A percentile compares a stretch with the other conserved stretches of the same genome.
Conservation (phyloP, 2,329 filamentous ascomycete genomes). For the Hawksworthiomyces lignivorus region DNA sequence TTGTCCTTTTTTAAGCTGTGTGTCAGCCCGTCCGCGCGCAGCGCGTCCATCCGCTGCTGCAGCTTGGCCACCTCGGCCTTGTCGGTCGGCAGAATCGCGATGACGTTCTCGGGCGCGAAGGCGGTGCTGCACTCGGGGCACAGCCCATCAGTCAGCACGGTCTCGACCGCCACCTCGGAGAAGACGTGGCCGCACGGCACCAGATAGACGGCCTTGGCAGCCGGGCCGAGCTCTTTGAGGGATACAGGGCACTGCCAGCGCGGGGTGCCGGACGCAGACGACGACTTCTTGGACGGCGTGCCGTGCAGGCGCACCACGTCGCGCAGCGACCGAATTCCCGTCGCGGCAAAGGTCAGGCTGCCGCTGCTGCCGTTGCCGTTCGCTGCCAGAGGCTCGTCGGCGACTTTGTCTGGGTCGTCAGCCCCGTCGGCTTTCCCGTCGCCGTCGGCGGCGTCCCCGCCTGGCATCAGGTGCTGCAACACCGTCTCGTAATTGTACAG, state of each 20-base stretch:
- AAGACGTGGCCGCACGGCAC: conserved; percentile 96
- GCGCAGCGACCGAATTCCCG: conserved; percentile 68
- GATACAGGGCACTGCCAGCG: conserved; percentile 81
- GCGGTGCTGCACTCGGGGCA: conserved; percentile 68
- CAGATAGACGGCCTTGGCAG: conserved; percentile 74
- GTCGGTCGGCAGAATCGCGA: conserved; percentile 70
- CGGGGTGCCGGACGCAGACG: not conserved
- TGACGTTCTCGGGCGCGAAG: conserved; percentile 67
- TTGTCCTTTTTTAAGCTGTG: conserved; percentile 84
- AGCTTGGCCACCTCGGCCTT: conserved; percentile 64
- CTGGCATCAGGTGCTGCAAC: conserved; percentile 52
- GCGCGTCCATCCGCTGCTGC: conserved; percentile 55
- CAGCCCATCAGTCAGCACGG: conserved; percentile 53
- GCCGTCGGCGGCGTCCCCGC: conserved; percentile 36
- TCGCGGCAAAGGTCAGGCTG: conserved; percentile 34
- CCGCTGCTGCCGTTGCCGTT: conserved; percentile 34
- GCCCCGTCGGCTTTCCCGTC: not conserved
- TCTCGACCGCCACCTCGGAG: conserved; percentile 74
- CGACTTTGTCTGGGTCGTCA: conserved; percentile 17
- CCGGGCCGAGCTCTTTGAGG: conserved; percentile 73
- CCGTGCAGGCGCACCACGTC: conserved; percentile 87
- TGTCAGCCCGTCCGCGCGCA: conserved; percentile 65
- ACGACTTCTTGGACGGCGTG: conserved; percentile 29
- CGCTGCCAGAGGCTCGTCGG: conserved; percentile 27
- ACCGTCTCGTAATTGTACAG: conserved; percentile 95